A percentile compares a stretch with the other conserved stretches of the same genome.
These are phyloP conservation scores for Curvularia spicifera DNA, from an alignment of 2,329 filamentous ascomycete species.

Conservation along the genomic window DNA sequence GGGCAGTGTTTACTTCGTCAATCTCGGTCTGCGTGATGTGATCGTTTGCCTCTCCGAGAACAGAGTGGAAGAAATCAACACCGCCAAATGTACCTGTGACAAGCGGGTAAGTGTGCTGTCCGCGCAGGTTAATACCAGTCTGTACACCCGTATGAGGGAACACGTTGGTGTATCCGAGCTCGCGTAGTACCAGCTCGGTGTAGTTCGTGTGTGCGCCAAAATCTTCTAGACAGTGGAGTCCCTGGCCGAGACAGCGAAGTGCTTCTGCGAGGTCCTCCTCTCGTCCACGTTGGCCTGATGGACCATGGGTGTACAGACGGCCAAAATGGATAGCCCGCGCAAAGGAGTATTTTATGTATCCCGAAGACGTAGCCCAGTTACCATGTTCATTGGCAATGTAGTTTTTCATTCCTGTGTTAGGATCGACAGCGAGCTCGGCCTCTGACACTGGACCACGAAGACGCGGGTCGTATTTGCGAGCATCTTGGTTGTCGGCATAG, in stretches of 20 bases:
- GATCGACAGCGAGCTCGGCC: conserved; percentile 55
- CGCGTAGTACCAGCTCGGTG: conserved; percentile 59
- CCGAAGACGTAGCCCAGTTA: conserved; percentile 86
- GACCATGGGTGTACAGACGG: conserved; percentile 54
- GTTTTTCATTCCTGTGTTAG: conserved; percentile 82
- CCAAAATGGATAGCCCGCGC: conserved; percentile 58
- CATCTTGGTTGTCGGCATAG: conserved; percentile 73
- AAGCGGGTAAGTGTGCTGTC: conserved; percentile 58
- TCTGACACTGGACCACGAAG: conserved; percentile 76
- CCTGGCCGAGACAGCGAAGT: conserved; percentile 59
- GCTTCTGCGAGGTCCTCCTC: conserved; percentile 58
- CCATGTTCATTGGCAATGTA: conserved; percentile 94
- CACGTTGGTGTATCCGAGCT: conserved; percentile 59
- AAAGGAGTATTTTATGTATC: conserved; percentile 69
- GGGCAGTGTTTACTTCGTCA: conserved; percentile 54
- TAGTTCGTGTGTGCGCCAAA: conserved; percentile 64
- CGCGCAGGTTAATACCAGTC: conserved; percentile 54
- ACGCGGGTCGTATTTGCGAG: conserved; percentile 78
- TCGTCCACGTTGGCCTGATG: conserved; percentile 48
- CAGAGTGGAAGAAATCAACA: conserved; percentile 59
- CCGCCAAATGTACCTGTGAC: conserved; percentile 63
- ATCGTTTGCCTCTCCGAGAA: conserved; percentile 58
- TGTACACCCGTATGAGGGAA: conserved; percentile 60
- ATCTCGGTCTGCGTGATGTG: conserved; percentile 58
- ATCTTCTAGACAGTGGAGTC: conserved; percentile 61